Base-by-base conservation (phyloP, 495 filamentous ascomycete genomes). In the Pseudoneurospora amorphoporcata region DNA sequence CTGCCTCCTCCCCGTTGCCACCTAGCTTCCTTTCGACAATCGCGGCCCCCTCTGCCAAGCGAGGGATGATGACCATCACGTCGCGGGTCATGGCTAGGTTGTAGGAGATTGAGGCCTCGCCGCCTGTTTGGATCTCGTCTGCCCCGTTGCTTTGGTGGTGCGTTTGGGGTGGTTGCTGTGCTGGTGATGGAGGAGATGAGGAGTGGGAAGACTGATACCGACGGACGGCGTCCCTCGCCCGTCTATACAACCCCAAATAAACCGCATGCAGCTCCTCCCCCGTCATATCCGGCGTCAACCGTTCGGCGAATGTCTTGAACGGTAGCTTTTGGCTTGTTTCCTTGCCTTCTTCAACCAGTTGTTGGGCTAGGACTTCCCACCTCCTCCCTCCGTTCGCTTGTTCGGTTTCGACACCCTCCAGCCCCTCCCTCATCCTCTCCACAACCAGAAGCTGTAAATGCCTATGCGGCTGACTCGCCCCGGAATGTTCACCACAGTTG, bases 391-490 rank as follows among this genome's bases (percentile, higher is more conserved):
- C n/a, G n/a, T 1, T 73, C 71, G 70, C 6, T 61, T 7, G 14
- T 61, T 0, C n/a, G n/a, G 23, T 8, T 14, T 72, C 77, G 0
- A 71, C 65, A 4, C 71, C 40, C 71, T 76, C 78, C 43, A 87
- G 75, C 1, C 83, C 88, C 32, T 84, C 84, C 38, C 80, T 82
- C 91, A 94, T 94, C 6, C 84, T 80, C 68, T 89, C 87, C 0
- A 94, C 86, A 0, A 91, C 91, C 3, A 95, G 81, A 40, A 96
- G 88, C 78, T 96, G 92, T 3, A 96, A 72, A 76, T 96, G 93
- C 19, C 93, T 82, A 80, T 95, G 93, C 2, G 91, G 87, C 80
- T 96, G 92, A 70, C 89, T 91, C 6, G 92, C 92, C 0, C 93
- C 93, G n/a, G 89, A 92, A 69, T 90, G 84, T 2, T 86, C 81